Evolutionary conservation across 768 basidiomycete species (phyloP).

Genomic region (Auriscalpium microsporum): DNA sequence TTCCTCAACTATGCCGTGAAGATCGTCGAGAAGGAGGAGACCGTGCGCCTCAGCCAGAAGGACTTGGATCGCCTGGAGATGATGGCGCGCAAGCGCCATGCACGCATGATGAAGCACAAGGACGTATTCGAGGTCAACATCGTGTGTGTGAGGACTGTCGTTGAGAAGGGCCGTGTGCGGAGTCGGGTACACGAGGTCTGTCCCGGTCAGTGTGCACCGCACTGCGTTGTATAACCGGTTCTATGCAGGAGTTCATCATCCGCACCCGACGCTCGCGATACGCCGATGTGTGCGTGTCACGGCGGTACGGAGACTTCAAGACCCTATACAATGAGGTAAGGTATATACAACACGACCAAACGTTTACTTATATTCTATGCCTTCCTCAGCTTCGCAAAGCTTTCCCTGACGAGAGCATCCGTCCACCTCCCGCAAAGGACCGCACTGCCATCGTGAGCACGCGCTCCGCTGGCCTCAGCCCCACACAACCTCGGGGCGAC

Average conservation of each 20-base stretch:
- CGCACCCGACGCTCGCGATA: slow-evolving; percentile 69
- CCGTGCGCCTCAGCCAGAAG: slow-evolving; percentile 78
- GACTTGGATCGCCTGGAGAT: slow-evolving; percentile 76
- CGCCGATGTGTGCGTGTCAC: slow-evolving; percentile 78
- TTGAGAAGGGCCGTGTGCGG: slow-evolving; percentile 79
- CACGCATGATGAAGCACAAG: slow-evolving; percentile 35
- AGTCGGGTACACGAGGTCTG: slow-evolving; percentile 81
- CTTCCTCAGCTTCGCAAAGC: slow-evolving; percentile 67
- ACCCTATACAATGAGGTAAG: slow-evolving; percentile 78
- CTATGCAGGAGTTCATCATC: slow-evolving; percentile 82
- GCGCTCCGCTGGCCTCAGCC: slow-evolving; percentile 28
- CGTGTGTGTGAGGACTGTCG: slow-evolving; percentile 74
- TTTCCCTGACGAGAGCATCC: slow-evolving; percentile 76
- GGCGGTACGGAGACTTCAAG: slow-evolving; percentile 93
- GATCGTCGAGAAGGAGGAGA: slow-evolving; percentile 76
- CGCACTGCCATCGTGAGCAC: slow-evolving; percentile 51
- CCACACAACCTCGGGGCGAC: slow-evolving; percentile 9
- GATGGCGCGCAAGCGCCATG: slow-evolving; percentile 56
- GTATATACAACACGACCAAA: too few species aligned
- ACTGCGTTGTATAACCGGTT: not conserved
- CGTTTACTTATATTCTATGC: too few species aligned
- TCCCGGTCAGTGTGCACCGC: slow-evolving; percentile 11
- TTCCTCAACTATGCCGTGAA: slow-evolving; percentile 79
- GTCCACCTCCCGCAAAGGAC: slow-evolving; percentile 84
- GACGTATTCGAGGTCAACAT: slow-evolving; percentile 86